Conservation (phyloP, 768 basidiomycete species). For the Suillus discolor region DNA sequence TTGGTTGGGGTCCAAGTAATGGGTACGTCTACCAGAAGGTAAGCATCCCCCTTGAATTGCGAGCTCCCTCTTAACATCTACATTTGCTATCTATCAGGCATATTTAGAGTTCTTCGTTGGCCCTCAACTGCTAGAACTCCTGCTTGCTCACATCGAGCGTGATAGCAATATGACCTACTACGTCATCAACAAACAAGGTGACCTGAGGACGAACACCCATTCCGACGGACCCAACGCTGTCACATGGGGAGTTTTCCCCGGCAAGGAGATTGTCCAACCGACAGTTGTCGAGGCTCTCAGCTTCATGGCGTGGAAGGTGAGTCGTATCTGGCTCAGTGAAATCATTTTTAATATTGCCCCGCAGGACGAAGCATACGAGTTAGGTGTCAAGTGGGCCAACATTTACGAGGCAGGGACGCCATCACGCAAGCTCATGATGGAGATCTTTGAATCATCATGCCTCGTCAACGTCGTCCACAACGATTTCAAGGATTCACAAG, state of each 20-base stretch:
- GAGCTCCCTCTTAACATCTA: constrained; percentile 3
- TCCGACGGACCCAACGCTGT: constrained; percentile 98
- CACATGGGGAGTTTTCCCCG: constrained; percentile 98
- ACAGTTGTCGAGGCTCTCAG: constrained; percentile 97
- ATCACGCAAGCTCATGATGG: constrained; percentile 72
- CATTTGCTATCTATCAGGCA: constrained; percentile 53
- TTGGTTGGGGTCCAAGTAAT: constrained; percentile 93
- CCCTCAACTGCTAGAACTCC: constrained; percentile 67
- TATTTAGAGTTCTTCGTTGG: constrained; percentile 96
- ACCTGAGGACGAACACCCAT: constrained; percentile 92
- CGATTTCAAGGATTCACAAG: constrained; percentile 83
- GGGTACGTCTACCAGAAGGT: constrained; percentile 98
- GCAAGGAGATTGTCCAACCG: constrained; percentile 94
- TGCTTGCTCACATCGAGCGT: constrained; percentile 81
- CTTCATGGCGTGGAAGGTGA: constrained; percentile 97
- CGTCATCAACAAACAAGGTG: constrained; percentile 94
- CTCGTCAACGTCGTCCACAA: constrained; percentile 98
- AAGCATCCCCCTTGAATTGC: constrained; percentile 10
- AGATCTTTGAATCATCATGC: constrained; percentile 78
- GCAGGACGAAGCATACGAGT: constrained; percentile 92
- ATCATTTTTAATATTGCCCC: constrained; percentile 14
- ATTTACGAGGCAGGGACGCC: constrained; percentile 79
- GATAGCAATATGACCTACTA: constrained; percentile 94
- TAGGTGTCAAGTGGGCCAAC: constrained; percentile 89
- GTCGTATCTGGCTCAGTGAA: neutral